Evolutionary conservation across 805 yeast species (phyloP), one percentile per base, ranked within the genome.

Genomic region (Kodamaea hsintzibuensis): DNA sequence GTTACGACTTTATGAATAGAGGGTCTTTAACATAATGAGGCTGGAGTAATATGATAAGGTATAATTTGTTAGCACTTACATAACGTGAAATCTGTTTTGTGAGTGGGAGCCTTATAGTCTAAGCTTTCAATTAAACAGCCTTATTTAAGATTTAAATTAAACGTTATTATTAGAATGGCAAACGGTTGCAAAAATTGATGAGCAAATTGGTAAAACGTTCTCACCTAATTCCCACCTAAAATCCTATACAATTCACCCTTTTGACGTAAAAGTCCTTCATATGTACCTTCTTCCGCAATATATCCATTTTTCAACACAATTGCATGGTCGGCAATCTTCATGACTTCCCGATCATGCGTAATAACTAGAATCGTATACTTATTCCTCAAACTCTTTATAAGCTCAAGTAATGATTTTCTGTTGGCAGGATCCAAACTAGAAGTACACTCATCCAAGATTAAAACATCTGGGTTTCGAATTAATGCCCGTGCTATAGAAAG

Each of bases 391-490:
- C 13, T 16, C 10, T 60, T 51, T 0, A 93, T 72, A 54, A 89
- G 59, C 1, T 76, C 62, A 13, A 77, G 71, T n/a, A 95, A 79
- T 1, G 66, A 63, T 7, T 63, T 60, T 0, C 88, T 68, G 58
- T 85, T 88, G 16, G 76, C 80, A 0, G 85, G 76, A 65, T 95
- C 99, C 48, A 95, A 73, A 0, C 96, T 88, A 0, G 98, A 85
- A 0, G 98, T 91, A 60, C 92, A 86, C 66, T 95, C 99, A 69
- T 95, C 99, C 48, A 95, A 68, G 5, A 95, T 76, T n/a, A 85
- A 74, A 8, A 85, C 59, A 30, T 73, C 72, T 0, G 98, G 95
- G 17, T 78, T 73, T 38, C 92, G 71, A 3, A 92, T 54, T 2
- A 95, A 57, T 0, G 96, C 95, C 49, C 98, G 77, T 0, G 93